Evolutionary conservation across 2,329 filamentous ascomycete species (phyloP).

Genomic region (Penicillium sp.): DNA sequence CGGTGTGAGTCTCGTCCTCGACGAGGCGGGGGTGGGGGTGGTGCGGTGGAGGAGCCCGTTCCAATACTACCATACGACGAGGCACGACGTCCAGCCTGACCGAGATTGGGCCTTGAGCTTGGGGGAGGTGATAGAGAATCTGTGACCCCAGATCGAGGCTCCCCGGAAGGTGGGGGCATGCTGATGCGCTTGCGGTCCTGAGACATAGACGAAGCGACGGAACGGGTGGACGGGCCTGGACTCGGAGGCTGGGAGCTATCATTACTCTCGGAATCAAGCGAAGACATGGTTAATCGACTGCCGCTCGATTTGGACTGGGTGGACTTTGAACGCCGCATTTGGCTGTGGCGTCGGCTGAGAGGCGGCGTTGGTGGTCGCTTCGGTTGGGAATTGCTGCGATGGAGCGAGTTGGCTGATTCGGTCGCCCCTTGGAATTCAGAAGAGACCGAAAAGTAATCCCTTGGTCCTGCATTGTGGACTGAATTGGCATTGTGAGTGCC

Average conservation of each 20-base stretch:
- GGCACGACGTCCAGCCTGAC: conserved; percentile 30
- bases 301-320: conserved; percentile 33
- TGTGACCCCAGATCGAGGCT: conserved; percentile 5
- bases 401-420: conserved; percentile 23
- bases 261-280: conserved; percentile 47
- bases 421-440: conserved; percentile 11
- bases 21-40: conserved; percentile 49
- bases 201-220: conserved; percentile 8
- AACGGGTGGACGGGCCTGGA: conserved; percentile 24
- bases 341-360: conserved; percentile 48
- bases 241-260: conserved; percentile 28
- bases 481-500: conserved; percentile 16
- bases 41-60: conserved; percentile 32
- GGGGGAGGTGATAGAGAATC: conserved; percentile 14
- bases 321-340: conserved; percentile 40
- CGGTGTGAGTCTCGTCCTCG: conserved; percentile 45
- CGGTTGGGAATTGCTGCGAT: conserved; percentile 34
- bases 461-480: conserved; percentile 37
- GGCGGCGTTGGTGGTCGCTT: conserved; percentile 51
- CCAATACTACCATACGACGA: conserved; percentile 25
- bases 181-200: conserved; percentile 21
- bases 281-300: conserved; percentile 36
- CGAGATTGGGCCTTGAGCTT: conserved; percentile 18
- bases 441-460: conserved; percentile 36
- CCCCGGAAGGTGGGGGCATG: conserved; percentile 20